phyloP scores from a whole-genome alignment of 2,329 filamentous ascomycete genomes.

The Botrytis tulipae region DNA sequence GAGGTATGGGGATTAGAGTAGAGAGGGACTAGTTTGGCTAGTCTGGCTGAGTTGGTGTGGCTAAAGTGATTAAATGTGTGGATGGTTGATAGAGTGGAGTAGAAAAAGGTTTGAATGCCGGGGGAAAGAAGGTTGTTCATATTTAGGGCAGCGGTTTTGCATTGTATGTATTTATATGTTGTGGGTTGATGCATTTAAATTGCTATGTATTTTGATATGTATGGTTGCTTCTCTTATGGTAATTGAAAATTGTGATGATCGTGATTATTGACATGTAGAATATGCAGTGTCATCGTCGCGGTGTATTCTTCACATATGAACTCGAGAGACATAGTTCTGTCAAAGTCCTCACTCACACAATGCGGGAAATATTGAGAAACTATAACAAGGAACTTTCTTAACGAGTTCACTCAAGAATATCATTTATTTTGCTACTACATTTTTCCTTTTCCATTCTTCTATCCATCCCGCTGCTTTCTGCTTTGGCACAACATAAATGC shows the following conservation, averaged over 20 bases:
- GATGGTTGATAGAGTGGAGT: neutral
- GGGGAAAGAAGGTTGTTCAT: slow-evolving; percentile 5
- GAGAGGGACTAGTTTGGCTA: neutral
- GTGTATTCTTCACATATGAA: too few relatives aligned
- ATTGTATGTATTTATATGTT: slow-evolving; percentile 21
- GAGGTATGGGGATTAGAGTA: neutral
- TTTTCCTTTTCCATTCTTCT: slow-evolving; percentile 77
- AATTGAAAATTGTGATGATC: too few relatives aligned
- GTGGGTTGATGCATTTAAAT: slow-evolving; percentile 12
- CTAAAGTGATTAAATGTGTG: neutral
- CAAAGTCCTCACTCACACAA: neutral
- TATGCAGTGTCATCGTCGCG: too few relatives aligned
- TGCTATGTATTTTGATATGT: slow-evolving; percentile 15
- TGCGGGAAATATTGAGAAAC: neutral
- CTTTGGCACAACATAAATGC: slow-evolving; percentile 78
- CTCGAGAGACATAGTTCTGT: neutral
- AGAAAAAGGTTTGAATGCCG: neutral
- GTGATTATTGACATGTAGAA: neutral
- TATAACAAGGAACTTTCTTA: neutral
- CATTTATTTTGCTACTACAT: slow-evolving; percentile 42
- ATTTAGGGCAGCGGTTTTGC: neutral
- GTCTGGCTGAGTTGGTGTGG: neutral
- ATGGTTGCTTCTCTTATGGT: neutral
- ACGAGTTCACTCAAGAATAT: neutral
- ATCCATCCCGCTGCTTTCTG: slow-evolving; percentile 72